Base-by-base conservation (phyloP, 306 rosid species). In the Styphnolobium japonicum region DNA sequence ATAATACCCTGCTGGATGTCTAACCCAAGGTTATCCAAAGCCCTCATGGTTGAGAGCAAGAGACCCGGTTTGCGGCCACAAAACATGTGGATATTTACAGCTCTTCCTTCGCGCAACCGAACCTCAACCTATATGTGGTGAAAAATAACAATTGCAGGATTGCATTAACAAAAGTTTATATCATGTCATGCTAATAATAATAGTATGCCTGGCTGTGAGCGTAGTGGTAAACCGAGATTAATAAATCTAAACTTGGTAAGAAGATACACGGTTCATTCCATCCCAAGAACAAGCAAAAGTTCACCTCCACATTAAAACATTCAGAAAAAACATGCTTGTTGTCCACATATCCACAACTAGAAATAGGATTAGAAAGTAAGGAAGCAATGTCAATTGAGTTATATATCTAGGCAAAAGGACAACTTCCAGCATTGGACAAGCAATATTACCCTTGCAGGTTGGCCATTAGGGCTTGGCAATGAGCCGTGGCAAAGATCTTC, bases 1-100 rank as follows among this genome's bases (percentile, higher is more conserved):
- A 91, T 85, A 31, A 91, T 93, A 42, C 89, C 95, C 49, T 91
- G 95, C 75, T 91, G 95, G 71, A 88, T 80, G 67, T 91, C 95
- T 56, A 91, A 58, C 14, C 95, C 95, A 29, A 91, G 91, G 65
- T 68, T 85, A 36, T 88, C 95, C 82, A 91, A 53, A 76, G 92
- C 85, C 77, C 86, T 88, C 85, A 91, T 86, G 36, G 91, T 88
- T 67, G 95, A 88, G 65, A 91, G 90, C 83, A 91, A 67, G 36
- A 91, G 86, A 53, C 95, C 92, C 1, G 93, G 89, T 67, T 83
- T 85, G 36, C 88, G 84, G 19, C 80, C 86, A 58, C 93, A 91
- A 45, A 88, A 85, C 95, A 91, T 87, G 81, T 91, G 95, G 79
- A 91, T 88, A 48, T 91, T 88, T 45, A 91, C 91, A 15, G 85